A percentile compares a stretch with the other conserved stretches of the same genome.
phyloP scores from a whole-genome alignment of 495 filamentous ascomycete species.

The Lindgomyces ingoldianus region DNA sequence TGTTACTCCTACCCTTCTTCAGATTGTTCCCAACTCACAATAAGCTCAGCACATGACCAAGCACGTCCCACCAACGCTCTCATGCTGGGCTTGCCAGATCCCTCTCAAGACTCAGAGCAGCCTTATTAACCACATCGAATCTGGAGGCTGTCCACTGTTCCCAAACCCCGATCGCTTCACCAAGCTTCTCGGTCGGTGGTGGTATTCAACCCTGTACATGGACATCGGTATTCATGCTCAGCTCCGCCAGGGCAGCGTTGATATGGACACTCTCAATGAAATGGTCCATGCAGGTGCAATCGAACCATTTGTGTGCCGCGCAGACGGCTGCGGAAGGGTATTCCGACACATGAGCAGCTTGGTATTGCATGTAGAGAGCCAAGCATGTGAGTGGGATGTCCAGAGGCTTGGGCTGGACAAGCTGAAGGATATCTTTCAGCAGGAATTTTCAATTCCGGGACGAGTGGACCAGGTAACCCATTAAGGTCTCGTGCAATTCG shows the following conservation, averaged over 20 bases:
- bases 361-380: constrained; percentile 18
- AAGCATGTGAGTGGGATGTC: constrained; percentile 12
- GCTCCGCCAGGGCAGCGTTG: constrained; percentile 2
- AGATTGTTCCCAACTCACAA: background rate
- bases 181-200: constrained; percentile 13
- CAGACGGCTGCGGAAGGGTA: background rate
- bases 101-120: constrained; percentile 3
- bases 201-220: constrained; percentile 28
- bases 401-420: constrained; percentile 2
- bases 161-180: constrained; percentile 4
- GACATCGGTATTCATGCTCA: constrained; percentile 24
- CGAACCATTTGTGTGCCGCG: constrained; percentile 17
- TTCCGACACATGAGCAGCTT: constrained; percentile 17
- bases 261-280: background rate
- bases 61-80: background rate
- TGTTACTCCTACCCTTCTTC: background rate
- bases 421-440: background rate
- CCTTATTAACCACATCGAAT: constrained; percentile 26
- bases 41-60: constrained; percentile 9
- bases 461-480: too few species aligned
- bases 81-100: constrained; percentile 13
- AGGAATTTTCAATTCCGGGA: background rate
- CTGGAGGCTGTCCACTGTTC: constrained; percentile 13
- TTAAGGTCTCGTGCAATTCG: too few species aligned
- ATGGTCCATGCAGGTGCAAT: constrained; percentile 8